phyloP scores from a whole-genome alignment of 306 rosid species.

The Inga leiocalycina region DNA sequence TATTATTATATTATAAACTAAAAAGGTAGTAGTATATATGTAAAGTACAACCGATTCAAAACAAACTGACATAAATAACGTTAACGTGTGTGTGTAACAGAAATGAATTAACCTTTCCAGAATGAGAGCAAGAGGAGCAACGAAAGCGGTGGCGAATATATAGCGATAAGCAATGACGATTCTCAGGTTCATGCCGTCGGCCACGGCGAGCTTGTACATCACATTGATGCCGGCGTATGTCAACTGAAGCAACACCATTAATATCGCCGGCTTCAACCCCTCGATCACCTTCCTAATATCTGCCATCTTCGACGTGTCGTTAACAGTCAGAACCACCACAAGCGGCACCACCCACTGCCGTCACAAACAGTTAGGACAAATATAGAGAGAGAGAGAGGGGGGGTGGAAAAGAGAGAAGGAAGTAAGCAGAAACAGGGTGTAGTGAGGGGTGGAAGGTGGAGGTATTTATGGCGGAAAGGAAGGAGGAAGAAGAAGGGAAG shows the following conservation, averaged over 20 bases:
- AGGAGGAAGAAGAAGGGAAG: not conserved
- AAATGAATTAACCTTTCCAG: conserved; percentile 51
- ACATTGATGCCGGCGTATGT: conserved; percentile 50
- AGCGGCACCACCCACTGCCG: not conserved
- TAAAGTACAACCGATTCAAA: not conserved
- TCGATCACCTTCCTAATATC: not conserved
- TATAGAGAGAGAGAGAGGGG: too few species aligned
- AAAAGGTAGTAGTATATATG: not conserved
- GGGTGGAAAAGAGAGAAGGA: not conserved
- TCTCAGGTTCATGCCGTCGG: conserved; percentile 66
- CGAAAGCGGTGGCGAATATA: conserved; percentile 55
- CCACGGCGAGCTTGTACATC: conserved; percentile 54
- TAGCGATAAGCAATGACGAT: conserved; percentile 67
- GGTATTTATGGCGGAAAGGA: not conserved
- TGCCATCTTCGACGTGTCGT: not conserved
- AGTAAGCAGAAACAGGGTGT: not conserved
- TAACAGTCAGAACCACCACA: not conserved
- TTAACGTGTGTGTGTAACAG: not conserved
- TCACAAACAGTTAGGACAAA: not conserved
- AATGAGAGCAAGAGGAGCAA: conserved; percentile 57
- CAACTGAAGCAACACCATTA: conserved; percentile 53
- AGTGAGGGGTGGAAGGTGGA: not conserved
- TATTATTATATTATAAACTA: too few species aligned
- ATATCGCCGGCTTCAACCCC: conserved; percentile 40
- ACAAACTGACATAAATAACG: too few species aligned